Conservation (phyloP, 1,284 basidiomycete species). For the Mycosarcoma mackinlayi region DNA sequence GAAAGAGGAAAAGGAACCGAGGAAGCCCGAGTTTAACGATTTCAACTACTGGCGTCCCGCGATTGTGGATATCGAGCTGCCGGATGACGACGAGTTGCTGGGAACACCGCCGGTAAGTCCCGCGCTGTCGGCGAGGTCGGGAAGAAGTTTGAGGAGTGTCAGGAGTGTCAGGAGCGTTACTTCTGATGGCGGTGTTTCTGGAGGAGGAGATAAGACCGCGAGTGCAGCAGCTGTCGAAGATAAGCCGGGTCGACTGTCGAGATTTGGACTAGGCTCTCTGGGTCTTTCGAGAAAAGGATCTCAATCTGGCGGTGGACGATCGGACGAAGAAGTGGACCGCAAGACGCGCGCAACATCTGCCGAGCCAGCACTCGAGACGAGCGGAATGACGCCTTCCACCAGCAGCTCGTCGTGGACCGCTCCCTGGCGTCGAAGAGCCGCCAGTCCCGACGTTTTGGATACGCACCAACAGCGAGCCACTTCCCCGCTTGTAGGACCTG, state of each 20-base stretch:
- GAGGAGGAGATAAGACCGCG: conserved; percentile 4
- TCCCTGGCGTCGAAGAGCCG: conserved; percentile 48
- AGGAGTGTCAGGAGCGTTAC: conserved; percentile 35
- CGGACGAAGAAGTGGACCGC: not conserved
- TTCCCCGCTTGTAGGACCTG: conserved; percentile 51
- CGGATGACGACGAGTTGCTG: conserved; percentile 76
- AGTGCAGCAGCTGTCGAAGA: conserved; percentile 4
- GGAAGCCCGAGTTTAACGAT: conserved; percentile 90
- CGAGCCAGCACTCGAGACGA: conserved; percentile 21
- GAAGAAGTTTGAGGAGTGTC: conserved; percentile 68
- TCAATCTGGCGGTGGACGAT: not conserved
- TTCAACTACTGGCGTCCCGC: conserved; percentile 94
- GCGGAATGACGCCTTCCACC: not conserved
- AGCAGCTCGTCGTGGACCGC: conserved; percentile 43
- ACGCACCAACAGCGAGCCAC: conserved; percentile 22
- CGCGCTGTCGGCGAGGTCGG: conserved; percentile 88
- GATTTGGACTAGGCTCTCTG: conserved; percentile 55
- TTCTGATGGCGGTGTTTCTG: conserved; percentile 33
- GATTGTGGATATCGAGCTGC: conserved; percentile 77
- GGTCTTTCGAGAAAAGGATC: conserved; percentile 29
- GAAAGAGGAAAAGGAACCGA: conserved; percentile 73
- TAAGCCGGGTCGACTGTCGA: conserved; percentile 32
- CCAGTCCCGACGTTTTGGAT: conserved; percentile 19
- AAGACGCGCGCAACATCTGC: conserved; percentile 21
- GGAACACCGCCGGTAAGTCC: conserved; percentile 80